Evolutionary conservation across 1,139 yeast species (phyloP).

Genomic region (Yamadazyma dendronema): DNA sequence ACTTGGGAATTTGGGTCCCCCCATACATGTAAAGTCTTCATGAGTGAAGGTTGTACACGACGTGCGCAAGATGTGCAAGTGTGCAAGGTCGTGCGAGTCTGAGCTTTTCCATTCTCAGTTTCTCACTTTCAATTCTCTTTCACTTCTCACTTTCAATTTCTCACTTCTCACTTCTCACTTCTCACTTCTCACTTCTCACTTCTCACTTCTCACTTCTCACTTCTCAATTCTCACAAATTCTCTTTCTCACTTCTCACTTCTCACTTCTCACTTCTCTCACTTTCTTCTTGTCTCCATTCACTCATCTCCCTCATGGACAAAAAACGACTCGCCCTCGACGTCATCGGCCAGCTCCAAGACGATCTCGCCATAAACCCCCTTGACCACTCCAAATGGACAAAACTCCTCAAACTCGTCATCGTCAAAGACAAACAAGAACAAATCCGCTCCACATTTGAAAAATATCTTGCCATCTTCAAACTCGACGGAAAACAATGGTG

Average conservation of each 20-base stretch:
- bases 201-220: too few relatives aligned
- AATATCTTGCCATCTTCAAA: conserved; percentile 64
- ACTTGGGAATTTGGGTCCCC: conserved; percentile 33
- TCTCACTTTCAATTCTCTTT: too few relatives aligned
- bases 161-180: too few relatives aligned
- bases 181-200: too few relatives aligned
- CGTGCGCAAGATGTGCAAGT: too few relatives aligned
- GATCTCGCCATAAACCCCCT: conserved; percentile 54
- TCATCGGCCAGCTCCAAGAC: conserved; percentile 60
- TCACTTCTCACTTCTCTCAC: not conserved
- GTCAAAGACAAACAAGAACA: conserved; percentile 63
- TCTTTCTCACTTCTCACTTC: too few relatives aligned
- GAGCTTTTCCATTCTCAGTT: too few relatives aligned
- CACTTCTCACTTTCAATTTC: too few relatives aligned
- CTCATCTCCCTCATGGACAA: not conserved
- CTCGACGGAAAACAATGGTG: conserved; percentile 70
- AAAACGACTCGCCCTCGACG: conserved; percentile 42
- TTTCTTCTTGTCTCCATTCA: not conserved
- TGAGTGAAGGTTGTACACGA: too few relatives aligned
- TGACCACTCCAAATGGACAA: conserved; percentile 57
- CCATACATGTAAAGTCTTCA: conserved; percentile 52
- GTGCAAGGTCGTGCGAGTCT: too few relatives aligned
- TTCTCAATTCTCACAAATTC: too few relatives aligned
- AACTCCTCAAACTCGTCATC: conserved; percentile 53
- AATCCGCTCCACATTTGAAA: conserved; percentile 57